Percentiles rank a stretch among this genome's conserved stretches.
phyloP scores from a whole-genome alignment of 129 eudicot genomes.

The Erigeron canadensis region DNA sequence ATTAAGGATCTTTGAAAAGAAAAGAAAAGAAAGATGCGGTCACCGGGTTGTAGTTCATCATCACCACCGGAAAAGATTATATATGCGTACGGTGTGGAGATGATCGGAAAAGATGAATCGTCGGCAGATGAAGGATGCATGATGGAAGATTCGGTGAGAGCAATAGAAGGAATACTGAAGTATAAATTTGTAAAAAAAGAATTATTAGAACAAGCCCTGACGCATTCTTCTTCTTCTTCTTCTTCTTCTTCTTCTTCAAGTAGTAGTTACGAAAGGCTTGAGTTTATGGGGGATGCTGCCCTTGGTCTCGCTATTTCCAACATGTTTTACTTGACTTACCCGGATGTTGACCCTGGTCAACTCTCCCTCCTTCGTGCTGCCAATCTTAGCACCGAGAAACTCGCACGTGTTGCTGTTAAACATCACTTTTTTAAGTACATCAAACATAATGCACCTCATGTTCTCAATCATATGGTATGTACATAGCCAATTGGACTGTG shows the following conservation, averaged over 20 bases:
- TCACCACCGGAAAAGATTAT: too few relatives aligned
- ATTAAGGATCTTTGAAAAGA: too few relatives aligned
- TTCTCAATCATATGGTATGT: constrained; percentile 58
- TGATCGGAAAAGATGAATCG: too few relatives aligned
- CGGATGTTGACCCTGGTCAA: constrained; percentile 53
- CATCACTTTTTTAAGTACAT: constrained; percentile 50
- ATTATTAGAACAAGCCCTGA: constrained; percentile 64
- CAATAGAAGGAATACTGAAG: constrained; percentile 44
- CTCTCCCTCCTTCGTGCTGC: constrained; percentile 59
- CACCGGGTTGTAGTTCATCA: too few relatives aligned
- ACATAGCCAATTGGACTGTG: too few relatives aligned
- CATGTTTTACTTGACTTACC: constrained; percentile 45
- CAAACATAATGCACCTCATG: constrained; percentile 38
- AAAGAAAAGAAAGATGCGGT: too few relatives aligned
- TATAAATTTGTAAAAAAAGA: constrained; percentile 48
- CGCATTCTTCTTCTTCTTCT: constrained; percentile 74
- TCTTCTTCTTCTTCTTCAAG: too few relatives aligned
- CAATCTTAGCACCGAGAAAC: constrained; percentile 69
- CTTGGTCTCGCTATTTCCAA: constrained; percentile 51
- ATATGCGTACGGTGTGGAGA: too few relatives aligned
- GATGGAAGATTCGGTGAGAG: constrained; percentile 30
- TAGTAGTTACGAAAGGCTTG: constrained; percentile 74
- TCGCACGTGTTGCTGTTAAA: constrained; percentile 66
- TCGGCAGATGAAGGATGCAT: too few relatives aligned
- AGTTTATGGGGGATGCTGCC: constrained; percentile 83